Evolutionary conservation across 176 grass and related monocot species (phyloP).

Genomic region (Aegilops umbellulata): DNA sequence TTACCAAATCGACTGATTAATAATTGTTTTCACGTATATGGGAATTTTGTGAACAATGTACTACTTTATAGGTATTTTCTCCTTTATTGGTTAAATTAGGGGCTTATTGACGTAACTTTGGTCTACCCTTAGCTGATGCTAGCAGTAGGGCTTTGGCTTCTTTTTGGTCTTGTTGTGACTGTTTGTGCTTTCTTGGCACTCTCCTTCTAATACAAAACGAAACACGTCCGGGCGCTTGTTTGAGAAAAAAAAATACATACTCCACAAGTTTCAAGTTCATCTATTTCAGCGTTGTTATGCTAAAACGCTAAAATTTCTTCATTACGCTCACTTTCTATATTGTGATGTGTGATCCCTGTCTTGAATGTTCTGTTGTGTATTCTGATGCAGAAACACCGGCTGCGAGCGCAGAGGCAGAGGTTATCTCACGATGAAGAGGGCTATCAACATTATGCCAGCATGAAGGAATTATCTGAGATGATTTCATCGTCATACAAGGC

Average conservation of each 20-base stretch:
- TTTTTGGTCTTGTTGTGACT: too few species aligned
- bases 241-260: not conserved
- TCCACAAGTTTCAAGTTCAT: not conserved
- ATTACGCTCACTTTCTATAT: slow-evolving; percentile 14
- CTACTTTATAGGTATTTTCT: not conserved
- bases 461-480: not conserved
- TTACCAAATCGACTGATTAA: not conserved
- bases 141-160: too few species aligned
- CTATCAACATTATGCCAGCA: not conserved
- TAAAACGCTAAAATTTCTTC: not conserved
- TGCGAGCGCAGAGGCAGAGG: not conserved
- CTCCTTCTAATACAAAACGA: too few species aligned
- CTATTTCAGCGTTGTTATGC: not conserved
- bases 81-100: not conserved
- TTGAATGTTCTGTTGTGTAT: slow-evolving; percentile 10
- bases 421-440: not conserved
- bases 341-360: not conserved
- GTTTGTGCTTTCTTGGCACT: too few species aligned
- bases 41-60: not conserved
- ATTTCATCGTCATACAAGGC: not conserved
- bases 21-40: not conserved
- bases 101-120: not conserved
- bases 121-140: too few species aligned
- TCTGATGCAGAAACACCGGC: slow-evolving; percentile 36
- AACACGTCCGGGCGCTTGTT: too few species aligned